phyloP scores from a whole-genome alignment of 768 basidiomycete genomes.

The Tubosaeta sp. region DNA sequence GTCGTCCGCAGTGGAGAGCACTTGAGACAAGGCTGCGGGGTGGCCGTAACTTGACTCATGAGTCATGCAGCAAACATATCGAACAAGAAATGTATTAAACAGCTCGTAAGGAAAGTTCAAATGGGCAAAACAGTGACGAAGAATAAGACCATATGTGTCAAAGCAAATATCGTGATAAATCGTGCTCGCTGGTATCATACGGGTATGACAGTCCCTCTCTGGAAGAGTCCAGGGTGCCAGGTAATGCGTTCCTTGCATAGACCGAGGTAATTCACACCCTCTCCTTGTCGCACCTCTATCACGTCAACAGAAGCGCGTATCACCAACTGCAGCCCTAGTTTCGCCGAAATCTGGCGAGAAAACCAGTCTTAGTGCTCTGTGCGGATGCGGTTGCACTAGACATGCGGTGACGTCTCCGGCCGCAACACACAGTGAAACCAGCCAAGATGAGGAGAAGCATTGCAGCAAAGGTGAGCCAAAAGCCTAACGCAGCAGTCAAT shows the following conservation, averaged over 20 bases:
- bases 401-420: constrained; percentile 54
- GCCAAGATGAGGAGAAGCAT: constrained; percentile 61
- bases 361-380: constrained; percentile 19
- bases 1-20: no score
- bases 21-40: no score
- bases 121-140: constrained; percentile 1
- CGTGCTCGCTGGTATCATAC: not conserved
- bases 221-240: not conserved
- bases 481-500: constrained; percentile 35
- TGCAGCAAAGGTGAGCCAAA: constrained; percentile 71
- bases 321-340: constrained; percentile 17
- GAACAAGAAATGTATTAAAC: constrained; percentile 10
- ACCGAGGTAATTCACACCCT: not conserved
- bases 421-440: constrained; percentile 68
- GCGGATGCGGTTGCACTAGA: constrained; percentile 31
- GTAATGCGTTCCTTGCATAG: not conserved
- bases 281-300: not conserved
- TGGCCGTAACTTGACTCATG: no score
- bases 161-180: constrained; percentile 11
- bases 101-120: not conserved
- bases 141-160: not conserved
- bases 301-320: not conserved
- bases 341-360: constrained; percentile 38
- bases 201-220: constrained; percentile 1
- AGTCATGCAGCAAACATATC: no score